phyloP scores from a whole-genome alignment of 83 land plant genomes.

The Diphasiastrum complanatum region DNA sequence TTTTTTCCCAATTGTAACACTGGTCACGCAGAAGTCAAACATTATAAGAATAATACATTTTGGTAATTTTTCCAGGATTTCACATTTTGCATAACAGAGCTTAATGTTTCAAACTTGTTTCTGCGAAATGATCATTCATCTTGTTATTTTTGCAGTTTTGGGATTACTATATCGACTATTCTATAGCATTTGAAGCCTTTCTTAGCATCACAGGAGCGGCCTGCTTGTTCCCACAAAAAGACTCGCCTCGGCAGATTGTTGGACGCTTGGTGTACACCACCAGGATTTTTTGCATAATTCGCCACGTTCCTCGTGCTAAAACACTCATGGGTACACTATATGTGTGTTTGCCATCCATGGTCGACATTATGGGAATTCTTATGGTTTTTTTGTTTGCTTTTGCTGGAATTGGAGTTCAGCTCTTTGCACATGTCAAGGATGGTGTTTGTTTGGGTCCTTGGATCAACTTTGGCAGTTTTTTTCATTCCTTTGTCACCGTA shows the following conservation, averaged over 20 bases:
- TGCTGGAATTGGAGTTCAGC: slow-evolving; percentile 8
- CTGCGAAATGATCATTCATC: too few species aligned
- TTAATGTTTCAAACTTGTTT: too few species aligned
- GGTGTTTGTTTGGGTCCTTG: not conserved
- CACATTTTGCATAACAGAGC: too few species aligned
- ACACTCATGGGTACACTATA: not conserved
- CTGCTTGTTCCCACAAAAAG: not conserved
- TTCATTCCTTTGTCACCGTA: slow-evolving; percentile 5
- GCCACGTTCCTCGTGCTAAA: slow-evolving; percentile 2
- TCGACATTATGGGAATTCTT: slow-evolving; percentile 4
- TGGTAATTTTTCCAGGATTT: too few species aligned
- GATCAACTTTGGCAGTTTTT: not conserved
- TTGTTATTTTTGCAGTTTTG: not conserved
- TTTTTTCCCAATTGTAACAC: not conserved
- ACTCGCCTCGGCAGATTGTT: not conserved
- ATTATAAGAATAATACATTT: too few species aligned
- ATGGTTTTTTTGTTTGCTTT: slow-evolving; percentile 4
- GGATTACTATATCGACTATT: not conserved
- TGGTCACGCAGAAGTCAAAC: too few species aligned
- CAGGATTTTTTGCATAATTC: slow-evolving; percentile 7
- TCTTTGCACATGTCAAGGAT: slow-evolving; percentile 6
- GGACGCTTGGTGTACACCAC: not conserved
- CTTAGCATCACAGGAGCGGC: not conserved
- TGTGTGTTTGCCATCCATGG: slow-evolving; percentile 5
- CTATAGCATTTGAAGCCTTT: not conserved